Percentiles rank a stretch among this genome's conserved stretches.
phyloP scores from a whole-genome alignment of 441 rosid species.

The Jatropha podagrica region DNA sequence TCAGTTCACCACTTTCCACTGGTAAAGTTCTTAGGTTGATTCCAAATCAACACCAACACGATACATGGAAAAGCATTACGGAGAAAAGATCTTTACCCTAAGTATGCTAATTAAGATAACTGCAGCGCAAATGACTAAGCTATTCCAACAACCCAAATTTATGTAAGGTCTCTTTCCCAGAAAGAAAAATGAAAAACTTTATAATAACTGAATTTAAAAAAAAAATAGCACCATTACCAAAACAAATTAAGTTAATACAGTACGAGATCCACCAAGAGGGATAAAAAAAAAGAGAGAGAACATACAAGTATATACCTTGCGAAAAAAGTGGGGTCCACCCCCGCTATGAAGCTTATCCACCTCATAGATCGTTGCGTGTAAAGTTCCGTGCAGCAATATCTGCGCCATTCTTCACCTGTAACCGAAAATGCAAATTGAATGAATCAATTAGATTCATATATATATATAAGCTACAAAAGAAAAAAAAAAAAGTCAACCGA shows the following conservation, averaged over 20 bases:
- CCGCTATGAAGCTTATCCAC: constrained; percentile 52
- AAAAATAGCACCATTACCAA: neutral
- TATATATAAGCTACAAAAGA: too few species aligned
- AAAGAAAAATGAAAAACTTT: neutral
- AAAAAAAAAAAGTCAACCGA: neutral
- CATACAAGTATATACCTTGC: constrained; percentile 46
- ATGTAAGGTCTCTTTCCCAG: too few species aligned
- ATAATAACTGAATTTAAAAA: too few species aligned
- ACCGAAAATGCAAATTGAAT: neutral
- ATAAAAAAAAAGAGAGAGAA: neutral
- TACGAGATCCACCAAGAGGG: neutral
- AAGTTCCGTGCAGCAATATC: constrained; percentile 72
- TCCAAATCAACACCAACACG: constrained; percentile 1
- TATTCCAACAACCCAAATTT: neutral
- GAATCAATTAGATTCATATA: neutral
- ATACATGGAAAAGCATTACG: neutral
- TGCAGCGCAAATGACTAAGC: neutral
- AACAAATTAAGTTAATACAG: neutral
- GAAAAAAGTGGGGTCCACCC: constrained; percentile 54
- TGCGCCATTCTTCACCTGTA: constrained; percentile 72
- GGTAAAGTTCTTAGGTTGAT: neutral
- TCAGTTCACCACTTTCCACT: neutral
- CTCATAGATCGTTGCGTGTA: constrained; percentile 89
- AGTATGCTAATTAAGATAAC: neutral
- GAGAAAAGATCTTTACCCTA: neutral